Percentiles rank a stretch among this genome's conserved stretches.
These are phyloP conservation scores for Zizania palustris DNA, from an alignment of 202 grass and related monocot species.

Conservation along the genomic window DNA sequence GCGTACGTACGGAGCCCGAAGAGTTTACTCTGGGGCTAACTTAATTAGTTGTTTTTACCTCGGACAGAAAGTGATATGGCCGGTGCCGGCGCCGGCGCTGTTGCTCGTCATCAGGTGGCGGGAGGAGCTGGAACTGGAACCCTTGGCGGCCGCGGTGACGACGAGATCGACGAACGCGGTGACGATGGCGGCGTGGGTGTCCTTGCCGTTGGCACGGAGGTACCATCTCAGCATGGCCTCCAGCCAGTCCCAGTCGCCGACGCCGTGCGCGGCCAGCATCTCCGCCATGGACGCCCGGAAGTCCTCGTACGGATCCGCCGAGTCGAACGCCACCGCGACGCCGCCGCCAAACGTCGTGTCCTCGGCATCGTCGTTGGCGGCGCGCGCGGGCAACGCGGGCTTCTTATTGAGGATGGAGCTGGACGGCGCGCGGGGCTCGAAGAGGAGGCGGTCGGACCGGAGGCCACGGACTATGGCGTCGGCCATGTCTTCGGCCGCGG, in stretches of 20 bases:
- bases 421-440: constrained; percentile 55
- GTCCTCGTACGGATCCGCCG: constrained; percentile 59
- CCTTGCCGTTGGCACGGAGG: constrained; percentile 55
- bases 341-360: constrained; percentile 34
- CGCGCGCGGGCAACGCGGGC: not conserved
- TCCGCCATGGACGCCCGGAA: constrained; percentile 67
- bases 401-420: constrained; percentile 62
- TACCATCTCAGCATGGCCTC: constrained; percentile 71
- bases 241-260: constrained; percentile 63
- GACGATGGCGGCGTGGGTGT: constrained; percentile 56
- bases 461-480: constrained; percentile 67
- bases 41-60: constrained; percentile 25
- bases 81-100: constrained; percentile 18
- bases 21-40: not conserved
- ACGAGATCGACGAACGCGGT: constrained; percentile 64
- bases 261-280: constrained; percentile 58
- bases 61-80: constrained; percentile 21
- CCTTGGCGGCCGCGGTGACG: constrained; percentile 25
- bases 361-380: not conserved
- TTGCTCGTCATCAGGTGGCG: constrained; percentile 30
- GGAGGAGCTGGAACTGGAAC: constrained; percentile 11
- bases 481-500: constrained; percentile 42
- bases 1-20: not conserved
- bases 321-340: constrained; percentile 51
- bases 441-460: constrained; percentile 59